Base-by-base conservation (phyloP, 768 basidiomycete species). In the Phylloporus scabripes region DNA sequence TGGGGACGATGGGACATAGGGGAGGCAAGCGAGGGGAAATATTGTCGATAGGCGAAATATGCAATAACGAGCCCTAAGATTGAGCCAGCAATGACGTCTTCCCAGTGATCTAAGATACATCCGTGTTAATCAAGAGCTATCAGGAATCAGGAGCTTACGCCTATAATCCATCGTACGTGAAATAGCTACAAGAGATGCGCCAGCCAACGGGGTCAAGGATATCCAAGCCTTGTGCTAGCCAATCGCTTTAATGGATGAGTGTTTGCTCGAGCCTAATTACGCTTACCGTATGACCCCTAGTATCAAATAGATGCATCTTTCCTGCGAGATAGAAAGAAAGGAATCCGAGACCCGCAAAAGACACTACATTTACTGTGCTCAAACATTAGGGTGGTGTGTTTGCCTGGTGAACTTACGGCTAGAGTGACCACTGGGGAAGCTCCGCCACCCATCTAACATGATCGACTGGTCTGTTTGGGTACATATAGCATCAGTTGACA, bases 331-430 rank as follows among this genome's bases (percentile, higher is more conserved):
- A 98, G 55, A 89, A 84, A 1, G 86, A 73, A 34, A 98, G 73
- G 69, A 93, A 94, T 1, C 88, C 90, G 7, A 99, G 75, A 1
- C 95, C 95, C 6, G 92, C 90, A 63, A 95, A 97, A 0, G 93
- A 91, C 46, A 95, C 92, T 90, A 57, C 45, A 51, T 42, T 10
- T 26, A 47, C 41, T 15, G 42, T 31, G 43, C 23, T 60, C 45
- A 52, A 36, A 49, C 9, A 38, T 20, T 21, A 20, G 12, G 4
- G 11, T 21, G 14, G 11, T 0, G 38, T 24, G 4, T 15, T 20
- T 7, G 29, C 37, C 24, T 32, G 38, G 21, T 15, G 12, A 40
- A 70, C 85, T 43, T 68, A 93, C 92, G 52, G 57, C 89, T 92
- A 3, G 91, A 85, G 68, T 96, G 93, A 1, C 94, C 94, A 46